These are phyloP conservation scores for Colletotrichum euphorbiae DNA, from an alignment of 2,329 filamentous ascomycete species.

Conservation along the genomic window DNA sequence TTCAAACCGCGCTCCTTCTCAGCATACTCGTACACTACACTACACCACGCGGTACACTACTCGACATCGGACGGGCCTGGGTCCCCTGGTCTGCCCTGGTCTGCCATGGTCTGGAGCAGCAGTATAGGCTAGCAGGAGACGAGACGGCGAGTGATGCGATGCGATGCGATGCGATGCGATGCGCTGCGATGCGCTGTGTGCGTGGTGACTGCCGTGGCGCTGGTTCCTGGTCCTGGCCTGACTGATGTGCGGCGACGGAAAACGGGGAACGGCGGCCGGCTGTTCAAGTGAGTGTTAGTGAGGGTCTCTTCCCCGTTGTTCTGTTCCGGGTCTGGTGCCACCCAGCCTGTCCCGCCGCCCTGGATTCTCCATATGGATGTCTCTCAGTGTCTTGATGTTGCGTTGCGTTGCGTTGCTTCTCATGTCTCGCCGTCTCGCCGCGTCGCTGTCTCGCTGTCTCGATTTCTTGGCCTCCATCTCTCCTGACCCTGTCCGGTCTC, in stretches of 20 bases:
- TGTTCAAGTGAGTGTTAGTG: conserved; percentile 6
- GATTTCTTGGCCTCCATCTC: background rate
- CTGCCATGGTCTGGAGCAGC: too few species aligned
- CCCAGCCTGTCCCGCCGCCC: conserved; percentile 23
- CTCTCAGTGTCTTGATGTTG: conserved; percentile 4
- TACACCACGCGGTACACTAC: conserved; percentile 15
- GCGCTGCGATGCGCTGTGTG: conserved; percentile 15
- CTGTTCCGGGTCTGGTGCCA: conserved; percentile 5
- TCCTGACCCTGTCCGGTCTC: conserved; percentile 5
- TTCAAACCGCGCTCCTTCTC: conserved; percentile 16
- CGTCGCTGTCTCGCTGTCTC: background rate
- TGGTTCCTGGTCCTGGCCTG: conserved; percentile 28
- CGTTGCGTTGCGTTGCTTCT: too few species aligned
- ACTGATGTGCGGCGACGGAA: background rate
- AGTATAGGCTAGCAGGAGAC: too few species aligned
- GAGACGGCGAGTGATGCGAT: conserved; percentile 9
- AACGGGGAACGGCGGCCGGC: conserved; percentile 1
- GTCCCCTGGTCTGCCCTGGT: conserved; percentile 1
- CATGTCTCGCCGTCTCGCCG: conserved; percentile 7
- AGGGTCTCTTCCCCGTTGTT: conserved; percentile 4
- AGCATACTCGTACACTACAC: too few species aligned
- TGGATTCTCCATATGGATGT: conserved; percentile 16
- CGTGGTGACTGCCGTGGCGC: conserved; percentile 4
- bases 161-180: conserved; percentile 21
- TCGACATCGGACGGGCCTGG: background rate